Evolutionary conservation across 495 filamentous ascomycete species (phyloP).

Genomic region (Jackrogersella multiformis): DNA sequence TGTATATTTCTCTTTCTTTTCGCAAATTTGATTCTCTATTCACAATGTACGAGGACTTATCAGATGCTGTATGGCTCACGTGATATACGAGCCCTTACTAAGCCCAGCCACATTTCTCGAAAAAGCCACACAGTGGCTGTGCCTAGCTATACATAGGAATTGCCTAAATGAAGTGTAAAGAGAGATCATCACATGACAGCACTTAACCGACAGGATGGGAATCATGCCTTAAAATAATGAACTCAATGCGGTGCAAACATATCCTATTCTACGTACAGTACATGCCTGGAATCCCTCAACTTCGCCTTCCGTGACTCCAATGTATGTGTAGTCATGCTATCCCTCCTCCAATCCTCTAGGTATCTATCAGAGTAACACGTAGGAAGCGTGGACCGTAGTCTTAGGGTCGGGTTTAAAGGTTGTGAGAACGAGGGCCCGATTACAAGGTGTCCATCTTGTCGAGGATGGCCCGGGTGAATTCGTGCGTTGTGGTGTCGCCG

Average conservation of each 20-base stretch:
- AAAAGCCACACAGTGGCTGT: too few relatives aligned
- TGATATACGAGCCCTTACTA: too few relatives aligned
- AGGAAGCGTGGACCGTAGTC: conserved; percentile 33
- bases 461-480: conserved; percentile 93
- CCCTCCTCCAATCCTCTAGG: conserved; percentile 35
- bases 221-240: conserved; percentile 5
- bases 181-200: too few relatives aligned
- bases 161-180: too few relatives aligned
- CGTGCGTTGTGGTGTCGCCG: conserved; percentile 84
- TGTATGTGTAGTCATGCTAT: conserved; percentile 39
- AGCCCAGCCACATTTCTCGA: too few relatives aligned
- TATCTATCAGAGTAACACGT: conserved; percentile 34
- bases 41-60: too few relatives aligned
- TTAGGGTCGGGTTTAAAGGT: conserved; percentile 24
- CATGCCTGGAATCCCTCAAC: conserved; percentile 30
- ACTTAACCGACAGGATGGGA: too few relatives aligned
- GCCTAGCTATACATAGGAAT: too few relatives aligned
- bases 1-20: too few relatives aligned
- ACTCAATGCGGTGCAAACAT: conserved; percentile 27
- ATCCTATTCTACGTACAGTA: conserved; percentile 41
- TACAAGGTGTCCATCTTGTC: conserved; percentile 82
- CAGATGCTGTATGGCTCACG: too few relatives aligned
- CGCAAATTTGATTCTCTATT: too few relatives aligned
- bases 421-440: conserved; percentile 7
- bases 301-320: conserved; percentile 39